Conservation (phyloP, 2,329 filamentous ascomycete genomes). For the Exophiala spinifera region DNA sequence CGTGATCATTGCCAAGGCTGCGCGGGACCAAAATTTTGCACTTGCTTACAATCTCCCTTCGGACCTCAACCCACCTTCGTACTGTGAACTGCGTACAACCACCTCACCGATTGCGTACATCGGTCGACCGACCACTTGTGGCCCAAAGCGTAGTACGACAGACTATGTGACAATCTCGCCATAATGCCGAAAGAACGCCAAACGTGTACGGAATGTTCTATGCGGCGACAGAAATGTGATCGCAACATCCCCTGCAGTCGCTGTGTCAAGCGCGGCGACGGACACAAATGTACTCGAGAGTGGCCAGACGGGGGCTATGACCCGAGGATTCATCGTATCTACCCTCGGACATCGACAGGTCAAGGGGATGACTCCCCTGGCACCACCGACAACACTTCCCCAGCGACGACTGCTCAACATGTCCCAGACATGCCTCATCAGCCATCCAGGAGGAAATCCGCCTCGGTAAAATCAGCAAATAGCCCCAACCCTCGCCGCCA, state of each 20-base stretch:
- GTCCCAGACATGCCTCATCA: conserved; percentile 8
- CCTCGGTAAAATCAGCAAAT: conserved; percentile 11
- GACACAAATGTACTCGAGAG: conserved; percentile 35
- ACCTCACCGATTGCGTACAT: conserved; percentile 1
- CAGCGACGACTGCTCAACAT: not conserved
- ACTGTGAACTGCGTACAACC: conserved; percentile 6
- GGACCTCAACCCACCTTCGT: not conserved
- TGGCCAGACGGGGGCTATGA: conserved; percentile 29
- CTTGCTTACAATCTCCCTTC: not conserved
- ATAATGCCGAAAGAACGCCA: conserved; percentile 27
- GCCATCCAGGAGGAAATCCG: conserved; percentile 16
- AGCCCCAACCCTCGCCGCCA: conserved; percentile 4
- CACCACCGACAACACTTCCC: conserved; percentile 8
- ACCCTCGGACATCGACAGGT: conserved; percentile 21
- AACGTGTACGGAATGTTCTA: conserved; percentile 31
- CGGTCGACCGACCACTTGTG: conserved; percentile 2
- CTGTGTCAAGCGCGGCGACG: conserved; percentile 40
- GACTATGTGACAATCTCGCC: conserved; percentile 1
- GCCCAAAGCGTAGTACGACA: conserved; percentile 10
- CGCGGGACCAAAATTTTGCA: not conserved
- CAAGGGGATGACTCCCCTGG: conserved; percentile 2
- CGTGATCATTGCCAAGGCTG: not conserved
- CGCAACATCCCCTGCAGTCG: conserved; percentile 41
- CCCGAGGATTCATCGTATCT: conserved; percentile 27
- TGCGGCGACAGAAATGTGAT: conserved; percentile 36